phyloP scores from a whole-genome alignment of 2,329 filamentous ascomycete species.

The Atkinsonella texensis region DNA sequence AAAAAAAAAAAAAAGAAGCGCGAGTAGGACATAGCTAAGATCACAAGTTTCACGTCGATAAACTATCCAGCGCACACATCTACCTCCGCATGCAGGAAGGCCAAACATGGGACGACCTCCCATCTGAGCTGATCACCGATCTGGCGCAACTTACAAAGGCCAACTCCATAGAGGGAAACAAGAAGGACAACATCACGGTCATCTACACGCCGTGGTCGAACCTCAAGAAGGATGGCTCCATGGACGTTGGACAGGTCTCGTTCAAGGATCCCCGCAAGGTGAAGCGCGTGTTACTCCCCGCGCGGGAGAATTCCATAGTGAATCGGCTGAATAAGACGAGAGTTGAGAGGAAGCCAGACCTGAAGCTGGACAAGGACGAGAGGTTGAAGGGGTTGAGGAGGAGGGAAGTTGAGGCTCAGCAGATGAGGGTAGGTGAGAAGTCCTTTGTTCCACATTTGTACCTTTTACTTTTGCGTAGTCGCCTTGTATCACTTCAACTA shows the following conservation, averaged over 20 bases:
- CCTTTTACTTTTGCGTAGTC: background rate
- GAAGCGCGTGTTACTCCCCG: slow-evolving; percentile 65
- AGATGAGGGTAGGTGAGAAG: slow-evolving; percentile 42
- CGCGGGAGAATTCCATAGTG: slow-evolving; percentile 79
- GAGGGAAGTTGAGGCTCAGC: slow-evolving; percentile 51
- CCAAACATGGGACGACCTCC: slow-evolving; percentile 74
- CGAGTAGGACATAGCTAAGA: background rate
- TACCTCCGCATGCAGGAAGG: slow-evolving; percentile 76
- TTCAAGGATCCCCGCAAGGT: slow-evolving; percentile 87
- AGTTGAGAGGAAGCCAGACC: slow-evolving; percentile 74
- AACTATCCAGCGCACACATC: slow-evolving; percentile 90
- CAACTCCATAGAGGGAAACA: slow-evolving; percentile 98
- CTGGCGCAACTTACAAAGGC: slow-evolving; percentile 97
- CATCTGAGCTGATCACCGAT: slow-evolving; percentile 63
- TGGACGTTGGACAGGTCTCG: slow-evolving; percentile 89
- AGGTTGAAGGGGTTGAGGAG: slow-evolving; percentile 58
- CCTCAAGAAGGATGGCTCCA: slow-evolving; percentile 86
- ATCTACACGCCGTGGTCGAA: slow-evolving; percentile 99
- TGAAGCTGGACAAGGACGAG: slow-evolving; percentile 72
- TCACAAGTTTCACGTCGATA: slow-evolving; percentile 84
- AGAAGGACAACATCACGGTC: slow-evolving; percentile 93
- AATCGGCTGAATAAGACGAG: slow-evolving; percentile 98
- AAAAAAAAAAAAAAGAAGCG: background rate
- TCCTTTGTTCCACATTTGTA: background rate
- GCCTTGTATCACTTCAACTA: slow-evolving; percentile 1